Evolutionary conservation across 75 land plant species (phyloP).

Genomic region (Adiantum capillusveneris): DNA sequence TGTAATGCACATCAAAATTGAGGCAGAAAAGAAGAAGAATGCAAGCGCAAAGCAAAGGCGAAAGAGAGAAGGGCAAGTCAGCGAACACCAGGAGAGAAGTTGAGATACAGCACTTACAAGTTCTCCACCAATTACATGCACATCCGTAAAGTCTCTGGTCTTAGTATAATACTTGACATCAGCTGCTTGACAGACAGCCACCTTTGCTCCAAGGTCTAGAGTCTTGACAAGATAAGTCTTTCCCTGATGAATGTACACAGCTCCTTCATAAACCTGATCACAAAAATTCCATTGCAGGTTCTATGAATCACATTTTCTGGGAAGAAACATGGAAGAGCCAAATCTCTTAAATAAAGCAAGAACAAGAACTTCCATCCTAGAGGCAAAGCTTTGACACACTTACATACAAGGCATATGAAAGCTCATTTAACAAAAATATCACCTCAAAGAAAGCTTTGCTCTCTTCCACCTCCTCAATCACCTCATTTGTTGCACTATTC

Average conservation of each 20-base stretch:
- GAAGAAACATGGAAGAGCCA: background rate
- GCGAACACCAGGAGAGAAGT: no score
- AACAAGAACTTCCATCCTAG: no score
- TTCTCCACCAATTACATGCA: slow-evolving; percentile 77
- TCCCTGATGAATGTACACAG: slow-evolving; percentile 93
- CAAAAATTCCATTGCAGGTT: no score
- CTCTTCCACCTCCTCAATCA: slow-evolving; percentile 96
- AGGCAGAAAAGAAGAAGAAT: no score
- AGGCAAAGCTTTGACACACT: no score
- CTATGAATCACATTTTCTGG: background rate
- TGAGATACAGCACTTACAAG: slow-evolving; percentile 44
- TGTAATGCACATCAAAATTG: no score
- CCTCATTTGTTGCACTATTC: slow-evolving; percentile 48
- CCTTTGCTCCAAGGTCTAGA: slow-evolving; percentile 59
- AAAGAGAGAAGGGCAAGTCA: no score
- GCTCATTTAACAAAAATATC: no score
- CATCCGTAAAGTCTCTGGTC: slow-evolving; percentile 90
- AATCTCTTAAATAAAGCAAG: no score
- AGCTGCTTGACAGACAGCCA: slow-evolving; percentile 69
- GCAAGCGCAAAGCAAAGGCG: no score
- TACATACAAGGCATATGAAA: no score
- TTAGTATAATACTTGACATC: slow-evolving; percentile 90
- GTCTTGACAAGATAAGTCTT: slow-evolving; percentile 60
- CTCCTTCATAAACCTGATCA: slow-evolving; percentile 97
- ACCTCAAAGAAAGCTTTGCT: slow-evolving; percentile 98